Evolutionary conservation across 108 stramenopile species (phyloP).

Genomic region (Aurantiochytrium sp.): DNA sequence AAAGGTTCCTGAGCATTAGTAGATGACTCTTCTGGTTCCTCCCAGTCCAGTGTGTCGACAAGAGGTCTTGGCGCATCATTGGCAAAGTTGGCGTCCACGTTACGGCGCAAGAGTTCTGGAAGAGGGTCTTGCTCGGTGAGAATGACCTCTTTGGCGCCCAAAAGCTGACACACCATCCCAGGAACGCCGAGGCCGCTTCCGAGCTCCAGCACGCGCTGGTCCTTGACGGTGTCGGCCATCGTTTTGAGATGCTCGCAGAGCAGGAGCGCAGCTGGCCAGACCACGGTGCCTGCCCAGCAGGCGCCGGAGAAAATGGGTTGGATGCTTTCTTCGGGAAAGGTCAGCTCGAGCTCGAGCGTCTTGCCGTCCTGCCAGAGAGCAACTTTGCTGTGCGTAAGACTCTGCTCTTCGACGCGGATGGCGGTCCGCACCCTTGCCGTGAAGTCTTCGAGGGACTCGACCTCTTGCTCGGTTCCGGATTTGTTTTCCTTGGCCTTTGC

Average conservation of each 20-base stretch:
- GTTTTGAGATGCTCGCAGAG: background rate
- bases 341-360: background rate
- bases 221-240: background rate
- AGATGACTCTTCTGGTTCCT: background rate
- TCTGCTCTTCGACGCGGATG: background rate
- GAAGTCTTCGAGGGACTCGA: background rate
- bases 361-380: background rate
- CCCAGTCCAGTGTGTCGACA: background rate
- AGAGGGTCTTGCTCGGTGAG: conserved; percentile 15
- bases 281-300: conserved; percentile 11
- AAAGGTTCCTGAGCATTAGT: background rate
- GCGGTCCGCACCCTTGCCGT: background rate
- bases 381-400: background rate
- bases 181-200: background rate
- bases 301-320: conserved; percentile 1
- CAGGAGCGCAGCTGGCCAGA: background rate
- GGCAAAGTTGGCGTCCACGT: background rate
- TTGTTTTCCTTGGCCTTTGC: background rate
- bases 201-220: background rate
- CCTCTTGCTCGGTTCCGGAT: background rate
- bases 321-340: background rate
- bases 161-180: background rate
- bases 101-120: background rate
- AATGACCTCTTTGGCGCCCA: background rate
- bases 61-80: background rate